Conservation (phyloP, 192 early-diverging fungal species). For the Umbelopsis ramanniana region DNA sequence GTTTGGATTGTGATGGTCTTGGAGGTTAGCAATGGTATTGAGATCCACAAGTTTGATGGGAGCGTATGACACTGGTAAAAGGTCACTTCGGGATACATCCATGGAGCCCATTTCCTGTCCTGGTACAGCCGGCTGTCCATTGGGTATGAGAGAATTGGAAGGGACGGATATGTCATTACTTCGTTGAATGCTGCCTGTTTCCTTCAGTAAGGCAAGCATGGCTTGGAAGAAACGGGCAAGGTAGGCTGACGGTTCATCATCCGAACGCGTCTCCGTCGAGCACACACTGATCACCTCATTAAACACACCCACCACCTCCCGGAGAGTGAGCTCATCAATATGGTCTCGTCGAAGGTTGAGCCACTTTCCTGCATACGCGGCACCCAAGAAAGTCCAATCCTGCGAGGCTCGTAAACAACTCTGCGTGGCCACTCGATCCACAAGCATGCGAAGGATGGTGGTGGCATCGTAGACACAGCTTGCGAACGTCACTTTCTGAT, state of each 20-base stretch:
- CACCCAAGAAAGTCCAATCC: constrained; percentile 8
- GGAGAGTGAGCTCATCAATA: not conserved
- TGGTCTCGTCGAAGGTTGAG: not conserved
- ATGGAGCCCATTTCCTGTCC: too few relatives aligned
- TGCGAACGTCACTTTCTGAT: not conserved
- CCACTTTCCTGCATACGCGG: constrained; percentile 18
- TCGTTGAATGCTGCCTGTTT: not conserved
- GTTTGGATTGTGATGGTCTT: not conserved
- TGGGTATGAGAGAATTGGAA: not conserved
- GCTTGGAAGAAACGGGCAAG: constrained; percentile 12
- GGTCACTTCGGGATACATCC: not conserved
- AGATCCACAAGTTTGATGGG: constrained; percentile 5
- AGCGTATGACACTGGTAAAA: not conserved
- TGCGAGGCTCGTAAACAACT: constrained; percentile 4
- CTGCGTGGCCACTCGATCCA: not conserved
- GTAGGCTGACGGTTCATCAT: constrained; percentile 8
- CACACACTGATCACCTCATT: constrained; percentile 1
- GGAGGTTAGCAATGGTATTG: not conserved
- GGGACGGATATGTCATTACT: not conserved
- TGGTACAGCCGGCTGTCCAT: not conserved
- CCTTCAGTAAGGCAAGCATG: not conserved
- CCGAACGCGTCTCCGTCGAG: not conserved
- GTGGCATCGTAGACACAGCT: constrained; percentile 2
- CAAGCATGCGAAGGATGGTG: not conserved
- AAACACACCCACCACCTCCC: not conserved